Evolutionary conservation across 805 yeast genomes (phyloP).

Genomic region (Ascoidea tarda): DNA sequence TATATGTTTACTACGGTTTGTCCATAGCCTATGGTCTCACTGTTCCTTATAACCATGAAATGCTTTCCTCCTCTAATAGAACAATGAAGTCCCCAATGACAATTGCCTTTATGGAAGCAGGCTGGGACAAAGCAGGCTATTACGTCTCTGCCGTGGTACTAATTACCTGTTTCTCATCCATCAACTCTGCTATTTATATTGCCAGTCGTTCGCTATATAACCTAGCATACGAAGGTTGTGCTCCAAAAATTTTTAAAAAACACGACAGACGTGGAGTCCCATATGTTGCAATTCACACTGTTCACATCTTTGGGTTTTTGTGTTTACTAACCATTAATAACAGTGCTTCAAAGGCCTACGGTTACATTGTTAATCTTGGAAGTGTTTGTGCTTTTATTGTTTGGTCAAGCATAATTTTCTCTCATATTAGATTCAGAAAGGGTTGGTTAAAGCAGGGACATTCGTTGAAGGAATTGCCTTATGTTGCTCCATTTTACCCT

Average conservation of each 20-base stretch:
- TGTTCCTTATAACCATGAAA: conserved; percentile 43
- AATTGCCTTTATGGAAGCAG: conserved; percentile 35
- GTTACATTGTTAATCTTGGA: conserved; percentile 36
- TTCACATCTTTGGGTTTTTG: conserved; percentile 41
- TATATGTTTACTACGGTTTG: conserved; percentile 39
- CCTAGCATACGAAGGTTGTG: conserved; percentile 33
- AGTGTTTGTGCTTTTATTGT: conserved; percentile 39
- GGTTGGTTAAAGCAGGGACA: conserved; percentile 30
- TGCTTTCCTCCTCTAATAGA: conserved; percentile 17
- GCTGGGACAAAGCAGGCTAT: conserved; percentile 34
- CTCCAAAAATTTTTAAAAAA: conserved; percentile 27
- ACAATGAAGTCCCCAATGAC: conserved; percentile 29
- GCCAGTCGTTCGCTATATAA: conserved; percentile 34
- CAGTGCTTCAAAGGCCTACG: conserved; percentile 38
- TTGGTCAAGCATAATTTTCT: conserved; percentile 34
- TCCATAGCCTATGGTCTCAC: conserved; percentile 45
- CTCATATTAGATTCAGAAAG: conserved; percentile 33
- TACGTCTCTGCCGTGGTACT: conserved; percentile 40
- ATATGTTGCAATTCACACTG: conserved; percentile 31
- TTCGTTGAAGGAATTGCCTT: conserved; percentile 18
- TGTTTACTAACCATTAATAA: conserved; percentile 47
- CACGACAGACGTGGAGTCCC: conserved; percentile 31
- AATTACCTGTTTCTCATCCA: conserved; percentile 40
- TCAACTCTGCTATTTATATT: conserved; percentile 38
- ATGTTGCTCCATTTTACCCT: conserved; percentile 37